Base-by-base conservation (phyloP, 768 basidiomycete species). In the Trametes elegans region DNA sequence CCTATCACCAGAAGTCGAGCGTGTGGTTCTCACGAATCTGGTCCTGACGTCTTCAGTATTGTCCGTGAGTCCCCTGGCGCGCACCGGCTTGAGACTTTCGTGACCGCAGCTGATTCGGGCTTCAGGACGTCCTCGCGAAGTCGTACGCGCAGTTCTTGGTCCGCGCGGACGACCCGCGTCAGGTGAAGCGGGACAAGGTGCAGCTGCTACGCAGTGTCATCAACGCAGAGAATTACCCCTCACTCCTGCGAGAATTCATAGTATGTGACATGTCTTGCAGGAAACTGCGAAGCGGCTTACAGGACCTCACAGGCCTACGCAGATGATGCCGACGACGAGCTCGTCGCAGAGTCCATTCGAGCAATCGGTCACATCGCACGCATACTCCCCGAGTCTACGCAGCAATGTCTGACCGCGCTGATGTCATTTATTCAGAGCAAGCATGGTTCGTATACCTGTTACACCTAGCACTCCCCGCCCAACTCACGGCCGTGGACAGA, bases 191-290 rank as follows among this genome's bases (percentile, higher is more conserved):
- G 62, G 77, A 81, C 55, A 97, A 98, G 70, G 80, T 98, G 39
- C 77, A 76, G 23, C 73, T 94, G 5, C 71, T 99, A 47, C 72
- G 86, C n/a, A 76, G 75, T 19, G 64, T 98, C 7, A 75, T 88
- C 45, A 82, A 76, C 23, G 60, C 70, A 26, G 85, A 89, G 34
- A 95, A 87, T 61, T 83, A 86, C 51, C 77, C 83, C 36, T 73
- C 78, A 0, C 78, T 96, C 9, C 72, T 98, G 59, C 77, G 85
- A 21, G 97, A 99, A 66, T 85, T 97, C 60, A 83, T 88, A 58
- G 95, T 96, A 53, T 53, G 88, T 32, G 24, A 48, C 7, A 10
- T 21, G 3, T 4, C 11, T 3, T 8, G 4, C 28, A 2, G 23
- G 3, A 1, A 5, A 13, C 49, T 32, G 31, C 28, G 47, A 9